Conservation (phyloP, 116 monocot genomes). For the Trichopus zeylanicus region DNA sequence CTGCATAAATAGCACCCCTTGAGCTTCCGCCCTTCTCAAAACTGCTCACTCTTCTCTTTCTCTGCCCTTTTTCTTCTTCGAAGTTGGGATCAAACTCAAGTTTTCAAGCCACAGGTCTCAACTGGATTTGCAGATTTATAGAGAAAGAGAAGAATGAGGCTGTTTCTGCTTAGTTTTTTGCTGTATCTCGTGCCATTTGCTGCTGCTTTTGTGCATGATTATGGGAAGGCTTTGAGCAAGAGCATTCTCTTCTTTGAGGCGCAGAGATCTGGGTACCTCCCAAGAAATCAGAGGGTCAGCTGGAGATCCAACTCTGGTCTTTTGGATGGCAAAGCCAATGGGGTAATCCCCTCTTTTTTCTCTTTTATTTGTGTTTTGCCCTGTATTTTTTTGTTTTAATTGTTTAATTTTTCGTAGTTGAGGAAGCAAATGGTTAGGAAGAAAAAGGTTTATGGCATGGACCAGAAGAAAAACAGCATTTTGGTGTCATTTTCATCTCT, state of each 20-base stretch:
- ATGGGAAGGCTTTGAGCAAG: constrained; percentile 71
- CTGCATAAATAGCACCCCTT: not conserved
- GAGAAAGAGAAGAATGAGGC: not conserved
- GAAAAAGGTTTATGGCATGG: too few relatives aligned
- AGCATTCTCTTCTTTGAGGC: constrained; percentile 95
- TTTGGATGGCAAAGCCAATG: constrained; percentile 71
- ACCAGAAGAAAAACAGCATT: too few relatives aligned
- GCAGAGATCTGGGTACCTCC: constrained; percentile 85
- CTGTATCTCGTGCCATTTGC: constrained; percentile 11
- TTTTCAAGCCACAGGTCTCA: not conserved
- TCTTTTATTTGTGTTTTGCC: not conserved
- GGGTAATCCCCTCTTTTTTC: constrained; percentile 27
- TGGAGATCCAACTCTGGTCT: constrained; percentile 88
- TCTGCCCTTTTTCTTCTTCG: too few relatives aligned
- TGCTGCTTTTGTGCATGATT: constrained; percentile 66
- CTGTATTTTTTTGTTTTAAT: not conserved
- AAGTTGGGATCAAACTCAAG: not conserved
- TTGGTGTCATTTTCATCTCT: not conserved
- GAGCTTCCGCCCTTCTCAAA: not conserved
- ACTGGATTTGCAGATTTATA: not conserved
- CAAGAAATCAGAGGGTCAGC: constrained; percentile 51
- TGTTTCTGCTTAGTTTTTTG: constrained; percentile 10
- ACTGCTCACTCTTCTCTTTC: not conserved
- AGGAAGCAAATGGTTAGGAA: too few relatives aligned
- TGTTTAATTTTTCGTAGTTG: not conserved